Evolutionary conservation across 2,329 filamentous ascomycete genomes (phyloP).

Genomic region (Exophiala oligosperma): DNA sequence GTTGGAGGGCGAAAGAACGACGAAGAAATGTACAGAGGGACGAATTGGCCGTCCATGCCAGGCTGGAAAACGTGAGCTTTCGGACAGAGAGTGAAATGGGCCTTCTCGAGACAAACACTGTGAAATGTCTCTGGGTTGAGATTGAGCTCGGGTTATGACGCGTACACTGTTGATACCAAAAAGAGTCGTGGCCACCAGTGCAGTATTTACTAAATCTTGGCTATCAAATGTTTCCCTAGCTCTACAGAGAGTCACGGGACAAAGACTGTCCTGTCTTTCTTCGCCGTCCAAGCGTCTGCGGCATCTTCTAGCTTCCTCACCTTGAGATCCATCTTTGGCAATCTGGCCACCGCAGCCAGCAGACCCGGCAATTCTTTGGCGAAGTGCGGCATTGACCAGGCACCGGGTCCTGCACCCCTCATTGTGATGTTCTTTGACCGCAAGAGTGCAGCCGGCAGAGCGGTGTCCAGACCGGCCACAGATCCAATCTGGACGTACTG

Average conservation of each 20-base stretch:
- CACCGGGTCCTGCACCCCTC: slow-evolving; percentile 48
- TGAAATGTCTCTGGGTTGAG: slow-evolving; percentile 35
- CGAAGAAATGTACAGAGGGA: slow-evolving; percentile 24
- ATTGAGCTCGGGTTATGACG: slow-evolving; percentile 33
- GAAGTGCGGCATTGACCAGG: slow-evolving; percentile 42
- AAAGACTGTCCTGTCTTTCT: slow-evolving; percentile 32
- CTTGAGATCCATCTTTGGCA: slow-evolving; percentile 24
- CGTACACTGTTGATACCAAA: too few species aligned
- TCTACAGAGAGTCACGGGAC: slow-evolving; percentile 20
- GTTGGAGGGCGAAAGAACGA: background rate
- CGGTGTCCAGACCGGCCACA: slow-evolving; percentile 41
- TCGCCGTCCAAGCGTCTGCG: slow-evolving; percentile 33
- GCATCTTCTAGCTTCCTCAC: slow-evolving; percentile 25
- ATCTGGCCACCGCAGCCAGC: slow-evolving; percentile 19
- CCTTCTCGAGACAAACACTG: slow-evolving; percentile 43
- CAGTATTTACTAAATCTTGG: background rate
- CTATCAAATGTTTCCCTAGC: background rate
- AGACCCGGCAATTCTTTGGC: slow-evolving; percentile 24
- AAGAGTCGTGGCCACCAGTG: too few species aligned
- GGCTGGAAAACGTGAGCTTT: slow-evolving; percentile 41
- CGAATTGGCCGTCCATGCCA: slow-evolving; percentile 35
- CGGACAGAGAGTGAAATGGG: slow-evolving; percentile 46
- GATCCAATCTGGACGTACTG: slow-evolving; percentile 57
- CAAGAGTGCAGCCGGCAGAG: slow-evolving; percentile 46
- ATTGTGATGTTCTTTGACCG: slow-evolving; percentile 52